Base-by-base conservation (phyloP, 805 yeast genomes). In the Lipomyces mesembrius region DNA sequence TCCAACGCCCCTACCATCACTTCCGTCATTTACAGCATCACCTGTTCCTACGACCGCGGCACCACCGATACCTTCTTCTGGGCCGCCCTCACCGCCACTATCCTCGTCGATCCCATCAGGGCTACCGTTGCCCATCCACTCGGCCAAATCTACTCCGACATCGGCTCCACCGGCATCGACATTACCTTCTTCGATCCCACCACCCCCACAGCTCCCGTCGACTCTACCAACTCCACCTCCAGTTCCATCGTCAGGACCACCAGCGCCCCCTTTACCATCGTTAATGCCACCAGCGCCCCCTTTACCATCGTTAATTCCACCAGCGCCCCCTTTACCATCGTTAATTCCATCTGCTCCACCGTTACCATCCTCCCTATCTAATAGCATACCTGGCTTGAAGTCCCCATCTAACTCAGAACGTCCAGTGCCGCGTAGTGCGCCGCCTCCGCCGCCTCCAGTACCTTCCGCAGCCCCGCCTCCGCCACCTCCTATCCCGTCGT, bases 11-110 rank as follows among this genome's bases (percentile, higher is more conserved):
- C 7, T 72, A 29, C 67, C 32, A 5, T 29, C 32, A 29, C 32
- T 5, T 29, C 32, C 32, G 22, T 68, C 76, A 20, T 68, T 74
- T 12, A 49, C 8, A 49, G 27, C 53, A 34, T 70, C 72, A 17
- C 75, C 77, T 32, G 65, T 73, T 34, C 64, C 72, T 1, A 65
- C 77, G n/a, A 62, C 75, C 9, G 71, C 74, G 35, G 74, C 75
- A 27, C 69, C 74, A 9, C 64, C 71, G 9, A 9, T 58, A 43
- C 61, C 61, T n/a, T 22, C 29, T 20, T 14, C 62, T n/a, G 29
- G 14, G 8, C 54, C 57, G 9, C 46, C 63, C 37, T 34, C 56
- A 7, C 62, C 62, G 34, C 58, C 63, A n/a, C 71, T 69, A 25
- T 72, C 75, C 11, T 35, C 59, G 8, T 7, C 20, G n/a, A 49